These are phyloP conservation scores for Paraurostyla sp. DNA, from an alignment of 73 alveolate genomes.

Conservation along the genomic window DNA sequence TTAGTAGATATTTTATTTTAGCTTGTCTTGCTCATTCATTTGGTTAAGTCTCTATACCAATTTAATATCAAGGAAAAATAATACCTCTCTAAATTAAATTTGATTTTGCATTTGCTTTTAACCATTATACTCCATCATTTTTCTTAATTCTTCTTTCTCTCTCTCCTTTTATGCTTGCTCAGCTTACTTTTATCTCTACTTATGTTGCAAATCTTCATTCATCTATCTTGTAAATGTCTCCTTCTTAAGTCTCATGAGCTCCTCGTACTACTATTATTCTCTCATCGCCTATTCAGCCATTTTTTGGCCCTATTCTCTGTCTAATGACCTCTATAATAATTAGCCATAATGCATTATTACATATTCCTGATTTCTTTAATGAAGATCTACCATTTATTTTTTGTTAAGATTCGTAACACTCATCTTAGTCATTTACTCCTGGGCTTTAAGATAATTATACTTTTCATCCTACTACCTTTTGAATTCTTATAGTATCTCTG, in stretches of 20 bases:
- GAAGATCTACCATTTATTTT: slow-evolving; percentile 2
- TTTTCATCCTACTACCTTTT: slow-evolving; percentile 23
- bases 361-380: neutral
- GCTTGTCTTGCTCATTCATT: neutral
- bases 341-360: neutral
- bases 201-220: too few relatives aligned
- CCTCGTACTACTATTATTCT: too few relatives aligned
- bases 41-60: neutral
- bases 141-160: too few relatives aligned
- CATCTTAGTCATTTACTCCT: neutral
- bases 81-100: neutral
- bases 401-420: slow-evolving; percentile 5
- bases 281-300: slow-evolving; percentile 13
- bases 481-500: neutral
- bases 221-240: too few relatives aligned
- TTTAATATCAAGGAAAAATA: neutral
- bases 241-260: too few relatives aligned
- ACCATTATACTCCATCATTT: too few relatives aligned
- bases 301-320: slow-evolving; percentile 3
- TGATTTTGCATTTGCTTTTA: slow-evolving; percentile 15
- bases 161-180: too few relatives aligned
- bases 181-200: too few relatives aligned
- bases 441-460: neutral
- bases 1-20: neutral
- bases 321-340: slow-evolving; percentile 15